Evolutionary conservation across 257 asterid genomes (phyloP).

Genomic region (Haberlea rhodopensis): DNA sequence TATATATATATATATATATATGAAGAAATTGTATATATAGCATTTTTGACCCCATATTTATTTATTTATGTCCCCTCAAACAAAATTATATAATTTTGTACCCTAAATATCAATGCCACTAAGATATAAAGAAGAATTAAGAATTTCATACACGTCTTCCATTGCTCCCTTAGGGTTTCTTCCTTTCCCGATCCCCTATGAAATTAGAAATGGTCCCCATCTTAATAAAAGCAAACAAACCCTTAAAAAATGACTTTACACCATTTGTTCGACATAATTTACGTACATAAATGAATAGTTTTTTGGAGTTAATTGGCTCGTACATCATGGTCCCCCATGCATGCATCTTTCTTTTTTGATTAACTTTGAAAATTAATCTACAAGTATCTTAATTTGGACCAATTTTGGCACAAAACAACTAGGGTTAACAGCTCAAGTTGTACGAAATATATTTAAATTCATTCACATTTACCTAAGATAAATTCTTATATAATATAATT

Average conservation of each 20-base stretch:
- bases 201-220: constrained; percentile 41
- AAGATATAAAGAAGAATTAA: too few species aligned
- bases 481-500: background rate
- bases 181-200: constrained; percentile 1
- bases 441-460: constrained; percentile 20
- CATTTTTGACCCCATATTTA: too few species aligned
- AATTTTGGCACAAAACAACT: constrained; percentile 20
- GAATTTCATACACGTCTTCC: background rate
- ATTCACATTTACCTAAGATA: constrained; percentile 21
- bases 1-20: too few species aligned
- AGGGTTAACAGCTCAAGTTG: constrained; percentile 43
- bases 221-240: constrained; percentile 21
- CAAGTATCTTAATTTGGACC: constrained; percentile 36
- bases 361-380: background rate
- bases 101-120: too few species aligned
- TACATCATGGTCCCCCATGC: constrained; percentile 40
- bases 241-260: constrained; percentile 22
- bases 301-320: constrained; percentile 13
- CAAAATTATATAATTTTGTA: too few species aligned
- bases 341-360: constrained; percentile 11
- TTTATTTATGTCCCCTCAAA: too few species aligned
- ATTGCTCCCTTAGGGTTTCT: background rate
- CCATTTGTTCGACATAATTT: constrained; percentile 28
- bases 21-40: too few species aligned
- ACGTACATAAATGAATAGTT: constrained; percentile 1